Conservation (phyloP, 2,329 filamentous ascomycete species). For the Ciborinia camelliae region DNA sequence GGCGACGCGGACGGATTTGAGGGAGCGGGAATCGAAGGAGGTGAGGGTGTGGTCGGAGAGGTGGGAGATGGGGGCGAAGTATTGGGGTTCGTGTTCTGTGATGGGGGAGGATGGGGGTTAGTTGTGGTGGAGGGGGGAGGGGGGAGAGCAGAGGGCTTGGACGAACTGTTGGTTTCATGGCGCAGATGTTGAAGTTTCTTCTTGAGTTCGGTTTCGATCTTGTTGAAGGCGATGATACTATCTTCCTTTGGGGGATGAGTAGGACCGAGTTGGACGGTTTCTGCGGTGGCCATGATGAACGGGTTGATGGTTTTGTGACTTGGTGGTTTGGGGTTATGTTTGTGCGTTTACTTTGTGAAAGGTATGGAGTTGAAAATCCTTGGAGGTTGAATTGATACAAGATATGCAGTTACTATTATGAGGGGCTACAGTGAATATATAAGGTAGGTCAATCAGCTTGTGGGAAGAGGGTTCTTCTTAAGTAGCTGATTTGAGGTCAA, state of each 20-base stretch:
- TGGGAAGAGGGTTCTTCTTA: background rate
- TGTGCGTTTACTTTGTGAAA: background rate
- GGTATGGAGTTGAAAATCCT: background rate
- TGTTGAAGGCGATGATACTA: slow-evolving; percentile 48
- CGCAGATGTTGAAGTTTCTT: slow-evolving; percentile 49
- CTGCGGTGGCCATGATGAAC: slow-evolving; percentile 38
- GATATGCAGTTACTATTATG: background rate
- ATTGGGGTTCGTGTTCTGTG: slow-evolving; percentile 52
- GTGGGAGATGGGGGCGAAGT: slow-evolving; percentile 48
- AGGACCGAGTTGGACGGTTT: slow-evolving; percentile 50
- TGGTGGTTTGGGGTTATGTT: background rate
- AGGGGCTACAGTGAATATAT: background rate
- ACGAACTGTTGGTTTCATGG: slow-evolving; percentile 45
- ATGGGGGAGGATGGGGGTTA: background rate
- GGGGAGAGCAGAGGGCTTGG: background rate
- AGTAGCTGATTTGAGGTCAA: slow-evolving; percentile 8
- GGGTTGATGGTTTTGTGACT: slow-evolving; percentile 2
- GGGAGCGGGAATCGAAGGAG: slow-evolving; percentile 39
- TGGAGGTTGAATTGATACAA: background rate
- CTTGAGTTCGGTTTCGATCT: slow-evolving; percentile 51
- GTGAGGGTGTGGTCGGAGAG: slow-evolving; percentile 35
- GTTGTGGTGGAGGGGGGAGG: background rate
- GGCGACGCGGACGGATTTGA: slow-evolving; percentile 46
- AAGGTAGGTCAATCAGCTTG: background rate
- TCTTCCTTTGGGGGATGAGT: slow-evolving; percentile 46